Evolutionary conservation across 306 rosid genomes (phyloP).

Genomic region (Glycine latifolia): DNA sequence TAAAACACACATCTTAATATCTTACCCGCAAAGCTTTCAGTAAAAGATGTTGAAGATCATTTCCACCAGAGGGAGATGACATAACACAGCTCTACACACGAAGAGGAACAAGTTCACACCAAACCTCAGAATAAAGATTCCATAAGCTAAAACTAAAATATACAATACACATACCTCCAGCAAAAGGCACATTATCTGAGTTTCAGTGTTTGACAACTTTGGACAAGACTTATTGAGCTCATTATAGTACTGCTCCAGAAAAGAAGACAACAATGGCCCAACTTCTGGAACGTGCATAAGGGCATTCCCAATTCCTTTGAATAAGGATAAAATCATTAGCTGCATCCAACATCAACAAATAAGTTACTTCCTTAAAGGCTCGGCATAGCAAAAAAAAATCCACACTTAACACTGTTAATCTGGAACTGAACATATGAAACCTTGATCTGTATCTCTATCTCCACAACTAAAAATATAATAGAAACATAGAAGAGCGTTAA

Average conservation of each 20-base stretch:
- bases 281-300: slow-evolving; percentile 62
- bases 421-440: slow-evolving; percentile 4
- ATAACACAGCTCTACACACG: slow-evolving; percentile 65
- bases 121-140: slow-evolving; percentile 32
- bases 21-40: slow-evolving; percentile 77
- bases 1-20: slow-evolving; percentile 42
- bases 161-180: slow-evolving; percentile 67
- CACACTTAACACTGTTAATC: slow-evolving; percentile 11
- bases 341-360: slow-evolving; percentile 55
- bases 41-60: slow-evolving; percentile 58
- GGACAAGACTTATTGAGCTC: slow-evolving; percentile 46
- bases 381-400: slow-evolving; percentile 7
- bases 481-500: slow-evolving; percentile 26
- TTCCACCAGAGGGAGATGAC: slow-evolving; percentile 66
- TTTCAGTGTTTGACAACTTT: slow-evolving; percentile 66
- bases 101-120: slow-evolving; percentile 41
- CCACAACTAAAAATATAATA: slow-evolving; percentile 18
- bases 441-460: slow-evolving; percentile 10
- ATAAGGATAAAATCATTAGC: slow-evolving; percentile 81
- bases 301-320: slow-evolving; percentile 77
- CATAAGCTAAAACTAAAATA: slow-evolving; percentile 22
- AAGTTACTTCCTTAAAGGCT: slow-evolving; percentile 9
- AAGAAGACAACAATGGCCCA: slow-evolving; percentile 60
- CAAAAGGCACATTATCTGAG: slow-evolving; percentile 75
- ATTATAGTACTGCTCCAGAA: slow-evolving; percentile 57